These are phyloP conservation scores for Stephanodiscus triporus DNA, from an alignment of 108 stramenopile species.

Conservation along the genomic window DNA sequence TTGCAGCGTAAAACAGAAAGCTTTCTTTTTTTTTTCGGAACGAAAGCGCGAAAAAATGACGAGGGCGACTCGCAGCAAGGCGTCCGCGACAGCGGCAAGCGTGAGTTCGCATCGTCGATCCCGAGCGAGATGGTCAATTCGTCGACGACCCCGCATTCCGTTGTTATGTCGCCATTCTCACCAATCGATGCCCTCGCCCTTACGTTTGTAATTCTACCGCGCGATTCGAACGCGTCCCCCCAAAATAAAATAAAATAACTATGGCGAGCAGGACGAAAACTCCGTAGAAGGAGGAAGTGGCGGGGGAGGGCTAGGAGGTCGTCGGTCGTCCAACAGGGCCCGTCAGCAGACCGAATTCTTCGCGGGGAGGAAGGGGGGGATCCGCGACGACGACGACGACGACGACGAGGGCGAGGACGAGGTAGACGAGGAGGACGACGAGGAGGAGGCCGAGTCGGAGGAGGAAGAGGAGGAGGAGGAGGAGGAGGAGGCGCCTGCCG, in stretches of 20 bases:
- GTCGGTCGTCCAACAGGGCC: slow-evolving; percentile 21
- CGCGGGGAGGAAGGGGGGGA: not conserved
- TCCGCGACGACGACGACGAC: slow-evolving; percentile 17
- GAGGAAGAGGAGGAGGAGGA: slow-evolving; percentile 11
- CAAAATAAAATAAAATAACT: too few relatives aligned
- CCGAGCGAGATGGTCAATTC: too few relatives aligned
- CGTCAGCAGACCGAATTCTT: slow-evolving; percentile 24
- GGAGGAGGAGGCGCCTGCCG: slow-evolving; percentile 4
- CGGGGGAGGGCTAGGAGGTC: slow-evolving; percentile 3
- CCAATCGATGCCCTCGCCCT: too few relatives aligned
- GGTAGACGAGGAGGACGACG: slow-evolving; percentile 6
- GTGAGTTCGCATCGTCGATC: too few relatives aligned
- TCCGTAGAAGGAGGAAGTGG: not conserved
- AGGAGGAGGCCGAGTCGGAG: slow-evolving; percentile 6
- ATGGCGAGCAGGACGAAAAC: slow-evolving; percentile 7
- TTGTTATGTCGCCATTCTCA: too few relatives aligned
- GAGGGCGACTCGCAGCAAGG: too few relatives aligned
- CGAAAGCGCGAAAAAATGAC: too few relatives aligned
- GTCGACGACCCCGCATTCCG: too few relatives aligned
- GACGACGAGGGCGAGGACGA: slow-evolving; percentile 19
- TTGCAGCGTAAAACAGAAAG: too few relatives aligned
- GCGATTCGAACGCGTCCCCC: not conserved
- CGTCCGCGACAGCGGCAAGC: too few relatives aligned
- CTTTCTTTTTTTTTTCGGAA: too few relatives aligned
- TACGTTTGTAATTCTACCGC: too few relatives aligned